Percentiles rank a stretch among this genome's conserved stretches.
phyloP scores from a whole-genome alignment of 129 eudicot species.

The Pulicaria dysenterica region DNA sequence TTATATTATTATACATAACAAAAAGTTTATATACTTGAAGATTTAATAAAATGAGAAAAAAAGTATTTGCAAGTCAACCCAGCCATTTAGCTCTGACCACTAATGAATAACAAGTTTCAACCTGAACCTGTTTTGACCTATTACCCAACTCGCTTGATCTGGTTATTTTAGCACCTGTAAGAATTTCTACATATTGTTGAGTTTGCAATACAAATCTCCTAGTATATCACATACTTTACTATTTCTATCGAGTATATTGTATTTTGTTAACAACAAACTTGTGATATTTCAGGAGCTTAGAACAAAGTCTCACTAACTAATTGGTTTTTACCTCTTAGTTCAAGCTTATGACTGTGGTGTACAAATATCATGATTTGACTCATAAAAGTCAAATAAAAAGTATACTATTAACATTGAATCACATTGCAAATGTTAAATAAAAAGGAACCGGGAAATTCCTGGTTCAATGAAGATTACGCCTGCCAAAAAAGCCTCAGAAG shows the following conservation, averaged over 20 bases:
- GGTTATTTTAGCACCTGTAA: background rate
- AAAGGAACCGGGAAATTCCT: constrained; percentile 2
- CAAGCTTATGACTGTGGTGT: background rate
- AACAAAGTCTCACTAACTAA: background rate
- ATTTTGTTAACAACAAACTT: background rate
- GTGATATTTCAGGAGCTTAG: background rate
- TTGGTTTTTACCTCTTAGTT: background rate
- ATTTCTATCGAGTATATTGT: background rate
- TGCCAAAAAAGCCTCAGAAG: background rate
- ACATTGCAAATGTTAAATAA: background rate
- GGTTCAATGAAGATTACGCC: constrained; percentile 7
- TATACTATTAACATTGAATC: background rate
- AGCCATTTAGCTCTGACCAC: background rate
- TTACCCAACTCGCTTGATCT: background rate
- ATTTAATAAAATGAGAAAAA: background rate
- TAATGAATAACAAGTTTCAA: background rate
- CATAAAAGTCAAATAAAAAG: background rate
- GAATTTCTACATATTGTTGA: background rate
- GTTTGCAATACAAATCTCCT: background rate
- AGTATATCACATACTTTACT: background rate
- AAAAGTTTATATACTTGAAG: no score
- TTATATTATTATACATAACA: no score
- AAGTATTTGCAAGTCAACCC: background rate
- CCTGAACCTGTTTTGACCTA: background rate
- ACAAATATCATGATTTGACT: background rate